phyloP scores from a whole-genome alignment of 352 stramenopile species.

The Phytophthora litchii region DNA sequence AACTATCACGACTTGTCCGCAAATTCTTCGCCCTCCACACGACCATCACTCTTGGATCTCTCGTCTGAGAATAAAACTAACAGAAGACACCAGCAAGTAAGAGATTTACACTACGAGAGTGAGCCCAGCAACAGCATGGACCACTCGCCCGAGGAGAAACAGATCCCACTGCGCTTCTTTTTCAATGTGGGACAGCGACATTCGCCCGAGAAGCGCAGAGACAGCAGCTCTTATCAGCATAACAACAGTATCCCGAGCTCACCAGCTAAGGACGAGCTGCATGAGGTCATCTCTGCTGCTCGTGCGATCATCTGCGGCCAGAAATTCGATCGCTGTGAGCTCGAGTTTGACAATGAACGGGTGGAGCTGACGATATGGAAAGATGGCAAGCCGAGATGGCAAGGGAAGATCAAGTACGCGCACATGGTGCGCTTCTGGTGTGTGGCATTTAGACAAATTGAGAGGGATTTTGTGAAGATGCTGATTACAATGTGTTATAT shows the following conservation, averaged over 20 bases:
- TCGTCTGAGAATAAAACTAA: neutral
- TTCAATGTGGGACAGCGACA: slow-evolving; percentile 17
- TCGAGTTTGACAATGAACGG: slow-evolving; percentile 33
- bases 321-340: slow-evolving; percentile 46
- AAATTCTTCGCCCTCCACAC: neutral
- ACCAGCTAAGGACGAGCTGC: slow-evolving; percentile 8
- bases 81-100: neutral
- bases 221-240: neutral
- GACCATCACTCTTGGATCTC: slow-evolving; percentile 30
- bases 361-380: slow-evolving; percentile 49
- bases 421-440: slow-evolving; percentile 55
- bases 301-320: slow-evolving; percentile 46
- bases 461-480: neutral
- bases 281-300: slow-evolving; percentile 31
- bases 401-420: slow-evolving; percentile 41
- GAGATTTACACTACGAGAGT: slow-evolving; percentile 8
- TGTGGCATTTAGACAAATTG: slow-evolving; percentile 1
- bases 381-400: slow-evolving; percentile 26
- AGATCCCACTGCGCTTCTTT: slow-evolving; percentile 36
- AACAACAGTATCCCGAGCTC: slow-evolving; percentile 11
- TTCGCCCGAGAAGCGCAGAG: slow-evolving; percentile 5
- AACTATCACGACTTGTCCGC: neutral
- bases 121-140: slow-evolving; percentile 3
- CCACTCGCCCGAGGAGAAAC: neutral
- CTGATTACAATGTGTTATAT: neutral